Percentiles rank a stretch among this genome's conserved stretches.
Conservation (phyloP, 176 grass and related monocot species). For the Ampelocalamus luodianensis region DNA sequence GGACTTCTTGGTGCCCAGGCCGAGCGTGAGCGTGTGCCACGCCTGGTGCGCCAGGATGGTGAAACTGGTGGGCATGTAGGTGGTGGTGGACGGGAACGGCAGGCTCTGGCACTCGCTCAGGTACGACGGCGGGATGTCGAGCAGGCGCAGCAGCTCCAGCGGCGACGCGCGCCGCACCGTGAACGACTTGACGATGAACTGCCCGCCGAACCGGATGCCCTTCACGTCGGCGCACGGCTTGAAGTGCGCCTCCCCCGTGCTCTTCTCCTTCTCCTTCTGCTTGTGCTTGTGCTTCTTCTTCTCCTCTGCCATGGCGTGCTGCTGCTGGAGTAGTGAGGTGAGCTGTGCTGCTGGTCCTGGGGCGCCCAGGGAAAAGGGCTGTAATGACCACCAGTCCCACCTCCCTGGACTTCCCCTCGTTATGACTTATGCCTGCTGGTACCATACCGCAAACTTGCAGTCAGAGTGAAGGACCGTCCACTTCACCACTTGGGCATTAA, state of each 20-base stretch:
- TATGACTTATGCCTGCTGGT: constrained; percentile 41
- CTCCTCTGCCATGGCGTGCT: constrained; percentile 62
- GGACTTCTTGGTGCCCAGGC: constrained; percentile 96
- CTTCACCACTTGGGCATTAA: constrained; percentile 49
- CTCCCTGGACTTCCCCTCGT: background rate
- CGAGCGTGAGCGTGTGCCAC: constrained; percentile 95
- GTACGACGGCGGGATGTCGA: constrained; percentile 92
- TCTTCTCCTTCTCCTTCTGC: constrained; percentile 38
- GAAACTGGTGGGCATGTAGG: constrained; percentile 94
- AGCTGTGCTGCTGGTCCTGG: constrained; percentile 48
- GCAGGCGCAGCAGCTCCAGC: constrained; percentile 88
- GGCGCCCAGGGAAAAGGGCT: constrained; percentile 42
- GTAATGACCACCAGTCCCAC: constrained; percentile 52
- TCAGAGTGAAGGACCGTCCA: constrained; percentile 49
- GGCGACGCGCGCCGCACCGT: constrained; percentile 90
- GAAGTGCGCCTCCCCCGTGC: constrained; percentile 66
- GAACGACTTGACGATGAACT: constrained; percentile 96
- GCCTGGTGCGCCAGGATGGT: constrained; percentile 98
- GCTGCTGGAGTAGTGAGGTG: constrained; percentile 38
- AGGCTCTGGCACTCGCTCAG: constrained; percentile 82
- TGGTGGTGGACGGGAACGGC: constrained; percentile 87
- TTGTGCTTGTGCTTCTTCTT: constrained; percentile 55
- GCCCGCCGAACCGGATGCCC: constrained; percentile 86
- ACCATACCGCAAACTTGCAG: constrained; percentile 47
- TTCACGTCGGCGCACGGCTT: constrained; percentile 83